These are phyloP conservation scores for Lentinula guzmanii DNA, from an alignment of 768 basidiomycete genomes.

Conservation along the genomic window DNA sequence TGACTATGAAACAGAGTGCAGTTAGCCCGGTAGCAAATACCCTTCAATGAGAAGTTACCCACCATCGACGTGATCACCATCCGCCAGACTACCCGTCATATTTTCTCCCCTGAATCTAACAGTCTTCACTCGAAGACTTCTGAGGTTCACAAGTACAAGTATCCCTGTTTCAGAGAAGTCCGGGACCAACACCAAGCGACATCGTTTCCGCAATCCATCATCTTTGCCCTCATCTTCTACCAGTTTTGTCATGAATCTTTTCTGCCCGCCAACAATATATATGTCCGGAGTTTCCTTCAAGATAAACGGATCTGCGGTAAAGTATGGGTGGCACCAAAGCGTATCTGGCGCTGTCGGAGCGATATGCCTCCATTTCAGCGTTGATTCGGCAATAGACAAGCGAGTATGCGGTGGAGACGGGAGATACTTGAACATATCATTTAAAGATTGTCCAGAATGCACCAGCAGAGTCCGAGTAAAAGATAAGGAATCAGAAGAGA, in stretches of 20 bases:
- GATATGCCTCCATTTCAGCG: slow-evolving; percentile 90
- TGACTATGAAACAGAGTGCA: background rate
- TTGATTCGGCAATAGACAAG: slow-evolving; percentile 67
- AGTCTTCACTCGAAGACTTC: slow-evolving; percentile 65
- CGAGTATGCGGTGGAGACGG: slow-evolving; percentile 65
- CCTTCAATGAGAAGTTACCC: background rate
- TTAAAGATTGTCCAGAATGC: slow-evolving; percentile 89
- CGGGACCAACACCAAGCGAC: slow-evolving; percentile 78
- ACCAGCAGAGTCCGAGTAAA: slow-evolving; percentile 60
- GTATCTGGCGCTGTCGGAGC: slow-evolving; percentile 99
- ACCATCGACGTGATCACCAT: background rate
- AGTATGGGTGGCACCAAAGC: slow-evolving; percentile 96
- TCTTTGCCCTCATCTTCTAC: slow-evolving; percentile 38
- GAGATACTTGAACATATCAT: slow-evolving; percentile 95
- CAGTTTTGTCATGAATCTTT: slow-evolving; percentile 70
- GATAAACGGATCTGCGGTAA: slow-evolving; percentile 83
- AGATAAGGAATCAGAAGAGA: slow-evolving; percentile 27
- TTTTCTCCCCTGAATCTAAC: slow-evolving; percentile 51
- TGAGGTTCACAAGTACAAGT: slow-evolving; percentile 74
- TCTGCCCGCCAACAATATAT: slow-evolving; percentile 91
- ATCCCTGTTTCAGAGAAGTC: slow-evolving; percentile 73
- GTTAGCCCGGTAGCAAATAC: background rate
- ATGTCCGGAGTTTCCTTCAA: slow-evolving; percentile 81
- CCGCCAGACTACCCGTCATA: slow-evolving; percentile 22
- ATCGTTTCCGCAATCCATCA: slow-evolving; percentile 29